Evolutionary conservation across 2,329 filamentous ascomycete species (phyloP).

Genomic region (Penicillium corylophilum): DNA sequence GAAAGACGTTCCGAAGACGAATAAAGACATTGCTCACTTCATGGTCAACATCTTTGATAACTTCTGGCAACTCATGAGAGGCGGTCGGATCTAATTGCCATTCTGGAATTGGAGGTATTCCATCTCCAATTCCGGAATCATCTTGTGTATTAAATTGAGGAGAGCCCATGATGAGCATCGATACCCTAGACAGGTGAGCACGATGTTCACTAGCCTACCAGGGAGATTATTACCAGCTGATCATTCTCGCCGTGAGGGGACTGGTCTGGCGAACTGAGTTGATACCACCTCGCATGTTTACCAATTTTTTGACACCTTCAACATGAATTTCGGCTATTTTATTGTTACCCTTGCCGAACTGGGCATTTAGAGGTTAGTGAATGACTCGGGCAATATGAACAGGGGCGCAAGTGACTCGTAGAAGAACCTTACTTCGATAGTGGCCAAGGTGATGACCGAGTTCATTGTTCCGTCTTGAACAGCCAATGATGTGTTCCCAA

Average conservation of each 20-base stretch:
- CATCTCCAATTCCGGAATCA: conserved; percentile 49
- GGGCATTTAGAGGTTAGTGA: not conserved
- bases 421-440: conserved; percentile 53
- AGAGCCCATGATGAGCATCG: conserved; percentile 53
- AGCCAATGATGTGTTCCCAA: conserved; percentile 49
- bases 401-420: not conserved
- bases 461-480: conserved; percentile 58
- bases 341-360: conserved; percentile 57
- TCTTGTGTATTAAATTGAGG: conserved; percentile 57
- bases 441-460: conserved; percentile 57
- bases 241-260: conserved; percentile 57
- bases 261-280: conserved; percentile 49
- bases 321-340: conserved; percentile 50
- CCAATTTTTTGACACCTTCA: conserved; percentile 51
- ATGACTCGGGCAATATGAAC: no score
- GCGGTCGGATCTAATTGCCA: conserved; percentile 44
- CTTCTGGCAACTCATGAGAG: conserved; percentile 6
- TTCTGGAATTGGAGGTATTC: conserved; percentile 50
- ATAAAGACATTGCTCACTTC: conserved; percentile 40
- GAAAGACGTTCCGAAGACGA: conserved; percentile 49
- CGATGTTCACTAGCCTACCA: not conserved
- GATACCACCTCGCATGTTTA: conserved; percentile 54
- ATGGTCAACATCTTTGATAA: conserved; percentile 34
- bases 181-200: conserved; percentile 48
- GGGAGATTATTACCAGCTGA: conserved; percentile 48